Evolutionary conservation across 2,329 filamentous ascomycete species (phyloP).

Genomic region (Colletotrichum sp.): DNA sequence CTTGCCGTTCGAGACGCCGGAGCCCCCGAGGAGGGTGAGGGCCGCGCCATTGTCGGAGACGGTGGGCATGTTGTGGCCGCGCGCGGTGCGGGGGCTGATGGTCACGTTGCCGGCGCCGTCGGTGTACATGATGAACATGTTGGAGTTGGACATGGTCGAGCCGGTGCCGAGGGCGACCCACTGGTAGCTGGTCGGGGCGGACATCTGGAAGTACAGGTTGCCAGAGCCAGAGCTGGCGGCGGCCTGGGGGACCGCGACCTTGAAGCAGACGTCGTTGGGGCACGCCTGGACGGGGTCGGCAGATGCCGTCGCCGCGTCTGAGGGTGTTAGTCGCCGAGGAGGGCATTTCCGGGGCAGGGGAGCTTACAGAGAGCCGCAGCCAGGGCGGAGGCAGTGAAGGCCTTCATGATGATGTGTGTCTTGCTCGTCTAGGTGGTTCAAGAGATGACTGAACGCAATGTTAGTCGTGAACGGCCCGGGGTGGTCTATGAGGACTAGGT

Average conservation of each 20-base stretch:
- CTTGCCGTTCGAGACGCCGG: constrained; percentile 54
- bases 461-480: neutral
- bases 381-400: constrained; percentile 7
- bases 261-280: constrained; percentile 55
- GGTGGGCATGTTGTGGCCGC: constrained; percentile 52
- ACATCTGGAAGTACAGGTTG: constrained; percentile 66
- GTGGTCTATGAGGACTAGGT: neutral
- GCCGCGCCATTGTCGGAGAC: constrained; percentile 46
- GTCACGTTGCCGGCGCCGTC: constrained; percentile 65
- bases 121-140: constrained; percentile 69
- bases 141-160: constrained; percentile 56
- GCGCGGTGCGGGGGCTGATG: constrained; percentile 59
- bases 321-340: rapidly evolving
- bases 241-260: constrained; percentile 57
- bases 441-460: neutral
- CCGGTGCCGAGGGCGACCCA: constrained; percentile 68
- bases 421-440: neutral
- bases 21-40: constrained; percentile 62
- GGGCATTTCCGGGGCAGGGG: neutral
- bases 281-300: constrained; percentile 42
- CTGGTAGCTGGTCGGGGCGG: constrained; percentile 54
- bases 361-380: constrained; percentile 14
- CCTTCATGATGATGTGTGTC: constrained; percentile 8
- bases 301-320: constrained; percentile 31
- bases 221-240: constrained; percentile 54